phyloP scores from a whole-genome alignment of 345 rosid genomes.

The Nasturtium officinale region DNA sequence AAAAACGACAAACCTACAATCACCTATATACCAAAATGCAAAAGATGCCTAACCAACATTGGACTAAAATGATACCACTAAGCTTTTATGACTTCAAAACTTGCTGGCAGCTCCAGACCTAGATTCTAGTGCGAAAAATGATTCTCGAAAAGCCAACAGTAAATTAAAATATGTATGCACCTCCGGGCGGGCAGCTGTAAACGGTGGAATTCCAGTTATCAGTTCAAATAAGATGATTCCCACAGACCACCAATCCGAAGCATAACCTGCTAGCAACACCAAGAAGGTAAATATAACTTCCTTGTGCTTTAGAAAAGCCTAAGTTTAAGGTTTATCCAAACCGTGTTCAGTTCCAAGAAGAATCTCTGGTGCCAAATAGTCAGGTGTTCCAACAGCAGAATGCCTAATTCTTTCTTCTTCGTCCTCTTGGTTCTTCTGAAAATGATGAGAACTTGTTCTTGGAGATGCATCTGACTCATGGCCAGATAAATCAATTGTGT shows the following conservation, averaged over 20 bases:
- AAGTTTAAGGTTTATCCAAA: constrained; percentile 41
- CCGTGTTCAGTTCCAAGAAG: constrained; percentile 90
- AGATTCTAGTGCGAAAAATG: constrained; percentile 6
- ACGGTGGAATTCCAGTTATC: constrained; percentile 84
- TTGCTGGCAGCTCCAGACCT: constrained; percentile 16
- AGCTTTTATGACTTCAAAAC: constrained; percentile 2
- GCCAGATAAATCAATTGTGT: constrained; percentile 70
- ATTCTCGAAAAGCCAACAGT: constrained; percentile 4
- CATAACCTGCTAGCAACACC: constrained; percentile 60
- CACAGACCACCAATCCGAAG: constrained; percentile 90
- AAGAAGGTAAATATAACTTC: constrained; percentile 38
- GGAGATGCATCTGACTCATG: constrained; percentile 49
- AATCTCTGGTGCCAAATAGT: constrained; percentile 89
- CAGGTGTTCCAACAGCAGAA: constrained; percentile 88
- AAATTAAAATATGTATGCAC: constrained; percentile 40
- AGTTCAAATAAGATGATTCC: constrained; percentile 83
- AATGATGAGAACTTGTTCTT: constrained; percentile 45
- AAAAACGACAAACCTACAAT: not conserved
- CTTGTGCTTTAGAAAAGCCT: constrained; percentile 1
- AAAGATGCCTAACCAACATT: constrained; percentile 2
- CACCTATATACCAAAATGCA: not conserved
- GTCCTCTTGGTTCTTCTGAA: constrained; percentile 48
- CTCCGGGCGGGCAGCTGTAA: constrained; percentile 72
- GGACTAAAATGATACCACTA: constrained; percentile 15
- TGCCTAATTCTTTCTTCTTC: constrained; percentile 50